phyloP scores from a whole-genome alignment of 2,329 filamentous ascomycete species.

The Hypomyces perniciosus region DNA sequence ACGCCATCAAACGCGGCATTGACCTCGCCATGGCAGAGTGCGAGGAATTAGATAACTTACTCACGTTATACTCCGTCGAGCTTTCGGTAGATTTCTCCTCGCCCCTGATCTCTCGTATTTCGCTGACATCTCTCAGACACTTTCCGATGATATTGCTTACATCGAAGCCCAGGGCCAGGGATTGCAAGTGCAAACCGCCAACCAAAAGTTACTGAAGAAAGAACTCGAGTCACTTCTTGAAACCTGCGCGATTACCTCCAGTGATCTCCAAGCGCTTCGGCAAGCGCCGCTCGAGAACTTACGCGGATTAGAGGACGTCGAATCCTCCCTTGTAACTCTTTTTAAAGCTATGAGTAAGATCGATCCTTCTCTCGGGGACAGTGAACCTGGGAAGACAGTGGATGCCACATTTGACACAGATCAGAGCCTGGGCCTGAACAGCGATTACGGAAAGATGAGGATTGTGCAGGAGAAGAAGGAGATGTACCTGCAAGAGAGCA shows the following conservation, averaged over 20 bases:
- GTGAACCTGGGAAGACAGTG: conserved; percentile 42
- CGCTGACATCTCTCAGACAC: conserved; percentile 50
- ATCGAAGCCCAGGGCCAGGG: conserved; percentile 97
- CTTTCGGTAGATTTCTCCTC: conserved; percentile 60
- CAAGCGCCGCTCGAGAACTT: conserved; percentile 66
- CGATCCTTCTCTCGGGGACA: conserved; percentile 66
- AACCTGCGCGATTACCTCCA: conserved; percentile 80
- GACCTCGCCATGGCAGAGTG: conserved; percentile 91
- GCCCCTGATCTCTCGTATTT: background rate
- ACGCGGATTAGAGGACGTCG: conserved; percentile 69
- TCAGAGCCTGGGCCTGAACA: conserved; percentile 52
- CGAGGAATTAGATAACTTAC: conserved; percentile 87
- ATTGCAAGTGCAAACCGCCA: conserved; percentile 92
- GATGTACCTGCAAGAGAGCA: conserved; percentile 72
- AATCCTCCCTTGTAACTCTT: conserved; percentile 68
- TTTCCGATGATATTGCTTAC: conserved; percentile 92
- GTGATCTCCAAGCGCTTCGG: conserved; percentile 65
- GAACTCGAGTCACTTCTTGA: conserved; percentile 86
- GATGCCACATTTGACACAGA: conserved; percentile 39
- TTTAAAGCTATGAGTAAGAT: conserved; percentile 94
- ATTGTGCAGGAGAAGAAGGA: conserved; percentile 93
- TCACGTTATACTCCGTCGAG: conserved; percentile 93
- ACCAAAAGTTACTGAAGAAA: conserved; percentile 87
- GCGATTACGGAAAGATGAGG: conserved; percentile 81
- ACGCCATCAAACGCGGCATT: conserved; percentile 77